Conservation (phyloP, 139 green algal species). For the Zygnema circumcarinatum region DNA sequence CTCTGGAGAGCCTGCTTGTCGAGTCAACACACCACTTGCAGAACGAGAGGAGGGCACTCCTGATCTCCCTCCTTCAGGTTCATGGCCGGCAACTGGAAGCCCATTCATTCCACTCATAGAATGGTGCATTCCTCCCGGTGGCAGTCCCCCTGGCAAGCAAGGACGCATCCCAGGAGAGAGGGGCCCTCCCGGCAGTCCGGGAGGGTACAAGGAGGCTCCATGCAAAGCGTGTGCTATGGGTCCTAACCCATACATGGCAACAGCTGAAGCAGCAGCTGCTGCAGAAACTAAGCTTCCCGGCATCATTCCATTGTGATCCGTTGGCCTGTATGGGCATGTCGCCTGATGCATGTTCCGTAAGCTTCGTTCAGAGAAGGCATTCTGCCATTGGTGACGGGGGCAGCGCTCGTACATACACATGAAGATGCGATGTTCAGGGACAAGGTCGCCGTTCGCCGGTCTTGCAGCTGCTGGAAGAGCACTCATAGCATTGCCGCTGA, state of each 20-base stretch:
- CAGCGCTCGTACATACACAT: slow-evolving; percentile 52
- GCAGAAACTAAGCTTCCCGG: neutral
- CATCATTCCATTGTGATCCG: neutral
- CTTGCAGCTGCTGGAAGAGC: neutral
- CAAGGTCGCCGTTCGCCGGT: slow-evolving; percentile 4
- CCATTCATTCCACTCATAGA: neutral
- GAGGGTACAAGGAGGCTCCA: neutral
- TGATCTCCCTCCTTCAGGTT: neutral
- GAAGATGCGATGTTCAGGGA: slow-evolving; percentile 52
- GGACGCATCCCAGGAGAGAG: neutral
- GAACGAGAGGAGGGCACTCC: neutral
- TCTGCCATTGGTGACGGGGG: slow-evolving; percentile 50
- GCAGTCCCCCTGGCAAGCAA: neutral
- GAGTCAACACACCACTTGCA: neutral
- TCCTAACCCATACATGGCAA: slow-evolving; percentile 13
- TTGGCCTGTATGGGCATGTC: slow-evolving; percentile 34
- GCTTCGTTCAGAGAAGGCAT: slow-evolving; percentile 40
- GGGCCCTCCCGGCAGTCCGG: neutral
- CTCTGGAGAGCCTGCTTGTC: neutral
- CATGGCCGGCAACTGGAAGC: neutral
- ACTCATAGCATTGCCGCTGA: neutral
- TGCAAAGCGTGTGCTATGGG: neutral
- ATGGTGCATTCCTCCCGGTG: neutral
- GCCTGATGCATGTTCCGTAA: slow-evolving; percentile 51
- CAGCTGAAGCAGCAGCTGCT: slow-evolving; percentile 26